Conservation (phyloP, 495 filamentous ascomycete genomes). For the Tirmania nivea region DNA sequence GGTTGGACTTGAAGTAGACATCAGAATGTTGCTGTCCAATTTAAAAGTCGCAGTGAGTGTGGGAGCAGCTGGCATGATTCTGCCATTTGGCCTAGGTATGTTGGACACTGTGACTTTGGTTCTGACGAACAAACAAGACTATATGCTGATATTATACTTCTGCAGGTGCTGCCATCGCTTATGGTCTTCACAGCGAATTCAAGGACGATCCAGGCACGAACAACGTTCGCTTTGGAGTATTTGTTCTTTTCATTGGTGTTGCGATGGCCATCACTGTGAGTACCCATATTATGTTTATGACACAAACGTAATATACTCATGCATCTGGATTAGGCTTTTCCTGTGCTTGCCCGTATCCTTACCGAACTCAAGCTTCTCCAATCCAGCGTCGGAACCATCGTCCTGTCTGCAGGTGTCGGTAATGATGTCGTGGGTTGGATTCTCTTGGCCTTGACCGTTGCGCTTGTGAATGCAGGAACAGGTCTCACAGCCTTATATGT, state of each 20-base stretch:
- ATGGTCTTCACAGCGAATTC: slow-evolving; percentile 68
- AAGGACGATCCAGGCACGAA: slow-evolving; percentile 37
- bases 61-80: slow-evolving; percentile 60
- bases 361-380: slow-evolving; percentile 75
- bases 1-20: slow-evolving; percentile 78
- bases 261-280: slow-evolving; percentile 75
- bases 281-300: neutral
- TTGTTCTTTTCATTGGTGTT: slow-evolving; percentile 81
- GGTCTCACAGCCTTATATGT: slow-evolving; percentile 79
- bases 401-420: slow-evolving; percentile 79
- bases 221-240: slow-evolving; percentile 56
- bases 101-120: neutral
- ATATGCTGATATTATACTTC: slow-evolving; percentile 22
- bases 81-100: slow-evolving; percentile 48
- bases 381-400: slow-evolving; percentile 72
- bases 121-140: neutral
- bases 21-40: slow-evolving; percentile 64
- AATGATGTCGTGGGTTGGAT: slow-evolving; percentile 96
- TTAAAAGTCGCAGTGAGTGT: slow-evolving; percentile 72
- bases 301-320: neutral
- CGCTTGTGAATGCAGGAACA: slow-evolving; percentile 69
- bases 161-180: slow-evolving; percentile 54
- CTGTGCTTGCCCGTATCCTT: slow-evolving; percentile 82
- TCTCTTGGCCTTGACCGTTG: slow-evolving; percentile 79
- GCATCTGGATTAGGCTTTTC: slow-evolving; percentile 42